Evolutionary conservation across 2,329 filamentous ascomycete genomes (phyloP).

Genomic region (Fusarium anguioides): DNA sequence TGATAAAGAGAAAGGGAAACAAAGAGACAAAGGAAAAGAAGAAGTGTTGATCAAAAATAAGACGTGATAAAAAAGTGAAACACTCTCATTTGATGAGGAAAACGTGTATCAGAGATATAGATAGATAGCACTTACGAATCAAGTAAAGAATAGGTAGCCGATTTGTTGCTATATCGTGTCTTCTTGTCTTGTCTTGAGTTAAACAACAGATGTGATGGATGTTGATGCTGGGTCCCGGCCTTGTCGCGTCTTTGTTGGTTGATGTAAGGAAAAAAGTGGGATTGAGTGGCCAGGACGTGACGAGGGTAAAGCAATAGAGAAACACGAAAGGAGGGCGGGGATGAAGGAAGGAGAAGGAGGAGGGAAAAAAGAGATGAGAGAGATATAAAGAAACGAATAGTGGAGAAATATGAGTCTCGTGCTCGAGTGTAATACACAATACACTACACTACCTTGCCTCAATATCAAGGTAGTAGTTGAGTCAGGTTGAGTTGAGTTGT

Average conservation of each 20-base stretch:
- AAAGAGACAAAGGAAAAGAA: not conserved
- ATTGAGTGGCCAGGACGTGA: constrained; percentile 29
- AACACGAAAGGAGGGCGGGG: constrained; percentile 15
- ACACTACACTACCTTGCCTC: not conserved
- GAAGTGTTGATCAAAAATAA: not conserved
- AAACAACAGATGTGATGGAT: constrained; percentile 1
- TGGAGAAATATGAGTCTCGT: constrained; percentile 36
- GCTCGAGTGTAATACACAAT: constrained; percentile 35
- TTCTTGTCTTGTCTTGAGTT: constrained; percentile 5
- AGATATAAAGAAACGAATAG: constrained; percentile 20
- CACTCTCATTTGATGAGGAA: constrained; percentile 1
- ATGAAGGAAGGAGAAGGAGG: constrained; percentile 4
- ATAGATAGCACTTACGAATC: constrained; percentile 1
- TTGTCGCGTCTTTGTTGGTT: constrained; percentile 32
- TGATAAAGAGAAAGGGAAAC: not conserved
- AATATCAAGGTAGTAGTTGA: not conserved
- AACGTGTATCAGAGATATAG: constrained; percentile 11
- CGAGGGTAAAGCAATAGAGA: constrained; percentile 17
- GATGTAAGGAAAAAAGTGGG: constrained; percentile 38
- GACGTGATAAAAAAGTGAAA: constrained; percentile 6
- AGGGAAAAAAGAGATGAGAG: constrained; percentile 15
- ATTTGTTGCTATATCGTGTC: not conserved
- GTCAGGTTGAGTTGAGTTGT: too few relatives aligned
- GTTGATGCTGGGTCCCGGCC: constrained; percentile 1
- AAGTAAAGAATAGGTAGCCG: constrained; percentile 4